Base-by-base conservation (phyloP, 2,329 filamentous ascomycete species). In the Fonsecaea nubica region DNA sequence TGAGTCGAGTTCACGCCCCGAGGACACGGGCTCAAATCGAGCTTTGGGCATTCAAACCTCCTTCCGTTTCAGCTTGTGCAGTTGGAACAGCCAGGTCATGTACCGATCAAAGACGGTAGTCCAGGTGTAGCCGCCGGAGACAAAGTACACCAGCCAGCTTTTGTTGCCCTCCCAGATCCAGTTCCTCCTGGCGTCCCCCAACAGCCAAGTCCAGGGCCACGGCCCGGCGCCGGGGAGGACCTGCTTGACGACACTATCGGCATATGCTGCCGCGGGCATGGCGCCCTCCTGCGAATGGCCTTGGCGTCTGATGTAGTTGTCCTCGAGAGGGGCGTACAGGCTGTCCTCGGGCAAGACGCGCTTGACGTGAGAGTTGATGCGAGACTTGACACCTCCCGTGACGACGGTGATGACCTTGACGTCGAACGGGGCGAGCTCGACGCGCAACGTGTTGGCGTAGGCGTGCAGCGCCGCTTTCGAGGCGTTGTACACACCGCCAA, bases 331-430 rank as follows among this genome's bases (percentile, higher is more conserved):
- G 12, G 56, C 38, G 30, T 72, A 72, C 3, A 63, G 36, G 53
- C 69, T 71, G 48, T 68, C 38, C 15, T 60, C 48, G 2, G 70
- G 70, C 18, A 72, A 33, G 36, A 66, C 58, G 10, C 65, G 61
- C 21, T 58, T 67, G 38, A 63, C 58, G 25, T 71, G 69, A 13
- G 59, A 45, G 9, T 58, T 42, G 70, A 89, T 87, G 36, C 85
- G 85, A 50, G 82, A 84, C 73, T 84, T 82, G 36, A 89, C 86
- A 9, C 87, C 86, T 9, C 87, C 87, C 1, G 87, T 89, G 6
- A 89, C 79, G 35, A 85, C 78, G 2, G 84, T 83, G 63, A 81
- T 82, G 40, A 87, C 82, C 45, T 81, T 79, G 67, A 85, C 81
- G 12, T 81, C 83, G 53, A 71, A 80, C 12, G 74, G 73, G 4